Base-by-base conservation (phyloP, 2,329 filamentous ascomycete species). In the Hypoxylon sp. region DNA sequence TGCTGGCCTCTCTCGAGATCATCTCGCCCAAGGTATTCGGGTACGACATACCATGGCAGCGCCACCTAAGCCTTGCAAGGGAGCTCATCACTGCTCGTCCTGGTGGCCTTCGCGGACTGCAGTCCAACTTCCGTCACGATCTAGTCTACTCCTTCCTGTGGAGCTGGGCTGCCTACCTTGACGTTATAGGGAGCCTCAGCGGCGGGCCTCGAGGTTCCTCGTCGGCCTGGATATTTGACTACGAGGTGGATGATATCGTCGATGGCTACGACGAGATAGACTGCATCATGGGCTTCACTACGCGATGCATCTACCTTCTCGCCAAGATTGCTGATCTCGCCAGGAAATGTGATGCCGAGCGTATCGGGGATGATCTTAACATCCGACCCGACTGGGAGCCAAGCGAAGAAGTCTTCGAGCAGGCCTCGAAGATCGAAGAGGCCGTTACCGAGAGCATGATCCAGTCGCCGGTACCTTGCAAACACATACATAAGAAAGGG, bases 161-260 rank as follows among this genome's bases (percentile, higher is more conserved):
- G 64, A 86, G 89, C 56, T 96, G 91, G 91, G 89, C 95, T 63
- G 89, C 88, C 1, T 95, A 95, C 73, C 81, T 96, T 17, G 91
- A 95, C 69, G 86, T 95, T 1, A 78, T 95, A 52, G 91, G 90
- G 20, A 87, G 85, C 37, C 78, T 96, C 21, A 87, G 78, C 51
- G 89, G 89, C 13, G 82, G 83, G 8, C 78, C 70, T 27, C 80
- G 80, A 27, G 79, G 79, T 18, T 81, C 83, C 0, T 75, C 85
- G 7, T 79, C 75, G 51, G 65, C 78, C 62, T 73, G 79, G 79
- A 70, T 86, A 77, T 73, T 84, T 73, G 79, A 80, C 65, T 75
- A 79, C 62, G 73, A 75, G 27, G 72, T 80, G 9, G 82, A 84
- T 58, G 81, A 82, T 55, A 78, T 79, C 3, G 69, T 76, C 3